A percentile compares a stretch with the other conserved stretches of the same genome.
These are phyloP conservation scores for Papiliotrema laurentii DNA, from an alignment of 1,284 basidiomycete genomes.

Conservation along the genomic window DNA sequence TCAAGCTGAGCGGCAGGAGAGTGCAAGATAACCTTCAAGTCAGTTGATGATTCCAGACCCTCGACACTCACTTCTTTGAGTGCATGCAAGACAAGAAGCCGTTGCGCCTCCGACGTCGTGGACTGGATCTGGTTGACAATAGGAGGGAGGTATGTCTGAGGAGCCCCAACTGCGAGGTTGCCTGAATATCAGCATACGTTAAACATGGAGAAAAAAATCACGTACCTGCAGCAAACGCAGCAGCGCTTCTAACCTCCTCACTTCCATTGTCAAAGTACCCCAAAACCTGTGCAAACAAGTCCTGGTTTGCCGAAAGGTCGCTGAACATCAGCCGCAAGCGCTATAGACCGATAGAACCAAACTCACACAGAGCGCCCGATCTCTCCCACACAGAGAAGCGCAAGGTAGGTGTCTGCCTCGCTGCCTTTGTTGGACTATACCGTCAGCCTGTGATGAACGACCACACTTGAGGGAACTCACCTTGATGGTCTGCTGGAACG, in stretches of 20 bases:
- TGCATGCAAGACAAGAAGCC: constrained; percentile 80
- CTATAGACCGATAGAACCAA: background rate
- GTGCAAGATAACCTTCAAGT: constrained; percentile 75
- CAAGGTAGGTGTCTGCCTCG: constrained; percentile 66
- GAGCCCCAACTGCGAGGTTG: constrained; percentile 89
- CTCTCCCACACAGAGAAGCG: constrained; percentile 81
- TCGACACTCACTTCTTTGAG: constrained; percentile 69
- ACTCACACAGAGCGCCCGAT: constrained; percentile 78
- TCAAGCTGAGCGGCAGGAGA: constrained; percentile 77
- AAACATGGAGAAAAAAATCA: constrained; percentile 1
- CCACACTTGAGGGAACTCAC: constrained; percentile 45
- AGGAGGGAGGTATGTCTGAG: constrained; percentile 75
- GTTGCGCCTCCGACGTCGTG: constrained; percentile 61
- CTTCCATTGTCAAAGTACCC: constrained; percentile 68
- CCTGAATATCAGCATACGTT: constrained; percentile 52
- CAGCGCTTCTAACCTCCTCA: constrained; percentile 80
- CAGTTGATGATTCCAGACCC: background rate
- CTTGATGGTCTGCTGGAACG: constrained; percentile 73
- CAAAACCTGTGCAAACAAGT: constrained; percentile 69
- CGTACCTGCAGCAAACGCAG: constrained; percentile 83
- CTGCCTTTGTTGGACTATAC: constrained; percentile 61
- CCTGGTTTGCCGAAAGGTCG: constrained; percentile 72
- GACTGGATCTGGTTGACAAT: constrained; percentile 77
- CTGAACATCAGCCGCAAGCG: constrained; percentile 47
- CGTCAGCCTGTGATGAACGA: background rate